Conservation (phyloP, 768 basidiomycete species). For the Paxillus ammoniavirescens region DNA sequence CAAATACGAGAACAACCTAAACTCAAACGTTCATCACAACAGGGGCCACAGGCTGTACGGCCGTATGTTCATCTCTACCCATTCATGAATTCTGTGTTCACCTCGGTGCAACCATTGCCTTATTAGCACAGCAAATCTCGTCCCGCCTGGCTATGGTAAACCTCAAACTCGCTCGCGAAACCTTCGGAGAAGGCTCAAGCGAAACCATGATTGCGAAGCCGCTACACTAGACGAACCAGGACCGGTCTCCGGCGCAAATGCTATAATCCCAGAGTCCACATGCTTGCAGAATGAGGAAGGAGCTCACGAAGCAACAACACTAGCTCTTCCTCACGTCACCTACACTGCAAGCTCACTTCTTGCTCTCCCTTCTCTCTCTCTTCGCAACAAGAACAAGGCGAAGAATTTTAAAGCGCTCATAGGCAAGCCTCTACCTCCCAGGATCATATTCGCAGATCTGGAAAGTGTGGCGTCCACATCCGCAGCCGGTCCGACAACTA, state of each 20-base stretch:
- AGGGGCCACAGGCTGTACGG: neutral
- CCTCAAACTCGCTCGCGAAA: constrained; percentile 56
- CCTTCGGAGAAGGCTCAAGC: constrained; percentile 51
- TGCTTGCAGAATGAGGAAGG: neutral
- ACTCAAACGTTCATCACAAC: constrained; percentile 8
- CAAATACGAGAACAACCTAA: constrained; percentile 9
- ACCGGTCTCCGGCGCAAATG: constrained; percentile 42
- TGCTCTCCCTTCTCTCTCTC: constrained; percentile 42
- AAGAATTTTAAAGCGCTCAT: constrained; percentile 61
- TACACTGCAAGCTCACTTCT: constrained; percentile 12
- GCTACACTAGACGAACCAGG: constrained; percentile 17
- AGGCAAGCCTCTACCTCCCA: constrained; percentile 39
- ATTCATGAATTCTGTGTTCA: neutral
- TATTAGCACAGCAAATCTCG: constrained; percentile 15
- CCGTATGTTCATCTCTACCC: constrained; percentile 6
- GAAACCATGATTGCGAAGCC: constrained; percentile 28
- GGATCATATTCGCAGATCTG: constrained; percentile 50
- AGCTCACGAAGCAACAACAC: neutral
- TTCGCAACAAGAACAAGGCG: constrained; percentile 75
- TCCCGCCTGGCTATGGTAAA: constrained; percentile 64
- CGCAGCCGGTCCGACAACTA: neutral
- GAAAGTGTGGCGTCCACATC: constrained; percentile 4
- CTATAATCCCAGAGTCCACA: constrained; percentile 15
- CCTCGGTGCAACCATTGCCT: neutral
- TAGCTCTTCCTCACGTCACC: constrained; percentile 9